phyloP scores from a whole-genome alignment of 164 flowering plant species.

The Piper betle region DNA sequence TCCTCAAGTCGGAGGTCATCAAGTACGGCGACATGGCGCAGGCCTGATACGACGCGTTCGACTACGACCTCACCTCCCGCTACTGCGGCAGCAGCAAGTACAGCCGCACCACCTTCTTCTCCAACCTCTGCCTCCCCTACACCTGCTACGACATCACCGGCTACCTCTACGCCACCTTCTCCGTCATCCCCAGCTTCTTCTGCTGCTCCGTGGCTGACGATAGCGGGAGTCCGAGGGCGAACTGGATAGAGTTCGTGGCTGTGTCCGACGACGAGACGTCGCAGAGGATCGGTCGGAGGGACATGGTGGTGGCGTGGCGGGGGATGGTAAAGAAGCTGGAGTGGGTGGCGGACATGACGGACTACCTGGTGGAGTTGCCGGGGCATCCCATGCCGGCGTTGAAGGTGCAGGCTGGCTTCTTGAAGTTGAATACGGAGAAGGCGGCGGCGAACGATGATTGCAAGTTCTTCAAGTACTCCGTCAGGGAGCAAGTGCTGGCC shows the following conservation, averaged over 20 bases:
- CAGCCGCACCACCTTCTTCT: conserved; percentile 29
- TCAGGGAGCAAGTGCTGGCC: conserved; percentile 50
- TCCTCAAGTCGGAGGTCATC: conserved; percentile 51
- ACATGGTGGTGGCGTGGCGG: conserved; percentile 66
- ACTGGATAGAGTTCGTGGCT: conserved; percentile 87
- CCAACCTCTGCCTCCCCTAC: conserved; percentile 18
- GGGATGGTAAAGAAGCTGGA: conserved; percentile 73
- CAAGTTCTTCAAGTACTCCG: conserved; percentile 44
- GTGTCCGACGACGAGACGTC: conserved; percentile 58
- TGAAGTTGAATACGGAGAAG: conserved; percentile 58
- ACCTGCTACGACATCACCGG: conserved; percentile 47
- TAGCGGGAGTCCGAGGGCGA: conserved; percentile 63
- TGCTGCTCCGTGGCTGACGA: conserved; percentile 28
- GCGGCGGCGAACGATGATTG: conserved; percentile 32
- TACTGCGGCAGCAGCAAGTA: conserved; percentile 55
- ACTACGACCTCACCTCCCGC: conserved; percentile 55
- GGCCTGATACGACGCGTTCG: conserved; percentile 74
- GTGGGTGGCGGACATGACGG: conserved; percentile 65
- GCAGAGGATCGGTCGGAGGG: conserved; percentile 54
- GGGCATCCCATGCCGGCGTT: conserved; percentile 36
- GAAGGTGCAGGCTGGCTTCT: conserved; percentile 65
- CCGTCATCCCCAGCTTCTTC: conserved; percentile 62
- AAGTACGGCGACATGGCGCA: conserved; percentile 81
- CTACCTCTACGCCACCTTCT: conserved; percentile 37
- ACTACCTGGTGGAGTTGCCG: conserved; percentile 31